Conservation (phyloP, 345 rosid genomes). For the Luvunga scandens region DNA sequence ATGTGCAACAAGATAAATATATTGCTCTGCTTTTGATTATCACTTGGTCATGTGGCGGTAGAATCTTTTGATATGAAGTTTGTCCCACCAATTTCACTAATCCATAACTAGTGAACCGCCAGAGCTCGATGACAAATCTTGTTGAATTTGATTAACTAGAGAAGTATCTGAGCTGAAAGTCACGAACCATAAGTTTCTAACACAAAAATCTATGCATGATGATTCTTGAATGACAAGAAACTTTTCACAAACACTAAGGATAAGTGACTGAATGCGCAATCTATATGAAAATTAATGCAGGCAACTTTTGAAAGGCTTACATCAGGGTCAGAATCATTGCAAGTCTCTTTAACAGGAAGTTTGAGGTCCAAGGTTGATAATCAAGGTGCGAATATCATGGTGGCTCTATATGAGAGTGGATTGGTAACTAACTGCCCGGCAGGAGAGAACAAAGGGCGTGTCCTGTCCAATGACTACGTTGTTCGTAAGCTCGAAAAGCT, state of each 20-base stretch:
- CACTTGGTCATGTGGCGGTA: not conserved
- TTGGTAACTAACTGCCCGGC: slow-evolving; percentile 55
- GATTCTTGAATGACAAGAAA: not conserved
- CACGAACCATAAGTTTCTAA: not conserved
- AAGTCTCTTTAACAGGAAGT: slow-evolving; percentile 55
- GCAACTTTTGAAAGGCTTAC: slow-evolving; percentile 66
- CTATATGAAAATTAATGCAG: slow-evolving; percentile 22
- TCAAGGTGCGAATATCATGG: slow-evolving; percentile 62
- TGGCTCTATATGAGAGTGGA: slow-evolving; percentile 74
- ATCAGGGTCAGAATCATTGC: slow-evolving; percentile 52
- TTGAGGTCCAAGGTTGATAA: slow-evolving; percentile 55
- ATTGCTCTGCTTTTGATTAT: not conserved
- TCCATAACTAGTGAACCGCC: too few relatives aligned
- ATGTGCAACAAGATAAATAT: not conserved
- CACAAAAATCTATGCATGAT: not conserved
- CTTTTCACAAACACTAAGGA: not conserved
- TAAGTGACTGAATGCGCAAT: not conserved
- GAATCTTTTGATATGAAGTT: not conserved
- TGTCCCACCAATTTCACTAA: not conserved
- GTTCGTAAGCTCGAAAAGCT: slow-evolving; percentile 80
- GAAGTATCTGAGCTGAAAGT: not conserved
- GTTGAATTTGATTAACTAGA: not conserved
- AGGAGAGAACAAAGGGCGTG: slow-evolving; percentile 83
- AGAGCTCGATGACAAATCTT: too few relatives aligned
- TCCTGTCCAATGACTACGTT: slow-evolving; percentile 67